Evolutionary conservation across 1,284 basidiomycete species (phyloP).

Genomic region (Meripilus lineatus): DNA sequence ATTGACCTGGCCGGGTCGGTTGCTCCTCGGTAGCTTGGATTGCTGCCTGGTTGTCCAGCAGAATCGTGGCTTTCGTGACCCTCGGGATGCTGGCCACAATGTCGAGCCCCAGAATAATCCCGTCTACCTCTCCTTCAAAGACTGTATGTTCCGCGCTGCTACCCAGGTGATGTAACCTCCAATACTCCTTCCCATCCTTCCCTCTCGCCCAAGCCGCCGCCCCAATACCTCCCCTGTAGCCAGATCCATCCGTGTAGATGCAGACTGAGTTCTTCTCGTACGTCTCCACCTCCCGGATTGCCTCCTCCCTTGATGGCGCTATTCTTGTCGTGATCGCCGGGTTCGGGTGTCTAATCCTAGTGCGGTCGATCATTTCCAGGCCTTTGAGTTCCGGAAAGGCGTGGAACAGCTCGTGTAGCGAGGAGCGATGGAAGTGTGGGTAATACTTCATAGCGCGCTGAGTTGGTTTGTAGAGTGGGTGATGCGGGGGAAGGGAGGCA

Average conservation of each 20-base stretch:
- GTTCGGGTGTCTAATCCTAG: neutral
- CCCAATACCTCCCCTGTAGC: slow-evolving; percentile 16
- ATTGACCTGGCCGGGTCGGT: slow-evolving; percentile 3
- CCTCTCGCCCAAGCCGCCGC: slow-evolving; percentile 19
- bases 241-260: slow-evolving; percentile 19
- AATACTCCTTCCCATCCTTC: neutral
- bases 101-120: slow-evolving; percentile 13
- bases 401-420: slow-evolving; percentile 13
- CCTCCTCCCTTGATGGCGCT: slow-evolving; percentile 4
- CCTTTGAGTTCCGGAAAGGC: too few species aligned
- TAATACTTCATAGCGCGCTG: slow-evolving; percentile 1
- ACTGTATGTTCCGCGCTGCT: slow-evolving; percentile 20
- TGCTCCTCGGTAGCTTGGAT: neutral
- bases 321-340: neutral
- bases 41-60: slow-evolving; percentile 12
- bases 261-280: neutral
- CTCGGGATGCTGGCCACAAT: slow-evolving; percentile 2
- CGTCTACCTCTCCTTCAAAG: slow-evolving; percentile 27
- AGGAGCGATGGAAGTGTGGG: slow-evolving; percentile 11
- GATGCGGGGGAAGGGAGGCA: slow-evolving; percentile 24
- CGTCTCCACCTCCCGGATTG: neutral
- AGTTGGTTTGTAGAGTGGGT: slow-evolving; percentile 24
- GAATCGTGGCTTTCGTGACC: slow-evolving; percentile 1
- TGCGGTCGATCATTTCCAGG: neutral
- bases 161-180: slow-evolving; percentile 20